Base-by-base conservation (phyloP, 192 early-diverging fungal species). In the Backusella circina region DNA sequence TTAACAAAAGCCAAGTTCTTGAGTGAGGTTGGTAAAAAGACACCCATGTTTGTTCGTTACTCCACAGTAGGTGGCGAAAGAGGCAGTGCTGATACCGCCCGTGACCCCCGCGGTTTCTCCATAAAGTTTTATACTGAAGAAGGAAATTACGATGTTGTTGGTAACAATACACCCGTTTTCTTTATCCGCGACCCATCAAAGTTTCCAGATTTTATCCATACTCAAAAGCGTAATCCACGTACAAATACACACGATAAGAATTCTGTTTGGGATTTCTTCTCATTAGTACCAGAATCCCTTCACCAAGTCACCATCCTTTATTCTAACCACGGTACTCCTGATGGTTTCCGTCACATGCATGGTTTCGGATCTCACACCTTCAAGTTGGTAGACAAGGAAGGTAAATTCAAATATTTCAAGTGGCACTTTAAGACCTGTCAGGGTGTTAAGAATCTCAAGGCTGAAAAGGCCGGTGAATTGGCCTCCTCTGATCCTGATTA, bases 41-140 rank as follows among this genome's bases (percentile, higher is more conserved):
- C 94, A 18, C 94, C 93, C 0, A 71, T 94, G 21, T 95, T 95
- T 79, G 83, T 86, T 1, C 91, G 94, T 35, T 93, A 94, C 83
- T 94, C 92, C 13, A 94, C 91, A 8, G 93, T 94, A n/a, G 88
- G 87, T 74, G 94, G 93, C 67, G 89, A 90, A 83, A 86, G 83
- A 41, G 93, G 93, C 26, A 86, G 85, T 36, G 90, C 91, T 26
- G 92, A 95, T 73, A 91, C 93, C 33, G 88, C 88, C 39, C 87
- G 92, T 65, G 94, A 95, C 71, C 91, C 92, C 28, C 91, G 94
- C 71, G 94, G 93, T n/a, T 94, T 95, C 54, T 86, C 92, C 31
- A 77, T 92, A 81, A 93, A 94, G 87, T 93, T 94, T 84, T 93
- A 93, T 84, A 95, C 94, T 32, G 92, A 93, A 78, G 94, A 95